Evolutionary conservation across 2,329 filamentous ascomycete species (phyloP), one percentile per base, ranked within the genome.

Genomic region (Tolypocladium inflatum): DNA sequence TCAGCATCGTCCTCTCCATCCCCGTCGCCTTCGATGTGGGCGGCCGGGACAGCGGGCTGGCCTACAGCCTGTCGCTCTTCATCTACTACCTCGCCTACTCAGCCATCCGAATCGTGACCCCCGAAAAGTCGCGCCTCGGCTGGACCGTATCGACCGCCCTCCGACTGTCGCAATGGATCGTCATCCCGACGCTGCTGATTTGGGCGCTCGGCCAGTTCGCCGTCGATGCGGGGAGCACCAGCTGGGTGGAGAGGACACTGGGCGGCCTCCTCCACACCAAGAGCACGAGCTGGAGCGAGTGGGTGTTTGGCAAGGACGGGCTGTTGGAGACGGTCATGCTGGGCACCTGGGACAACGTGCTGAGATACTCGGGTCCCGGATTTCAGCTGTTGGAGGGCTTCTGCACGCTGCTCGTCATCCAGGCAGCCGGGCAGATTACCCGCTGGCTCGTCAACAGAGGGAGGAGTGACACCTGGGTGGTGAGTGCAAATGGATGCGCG

Each of bases 21-120:
- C 94, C 94, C 61, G 87, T 99, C 71, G 90, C 93, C 68, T 97
- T 97, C 78, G 94, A 99, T 83, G 93, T 97, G 68, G 94, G 94
- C 71, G 94, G 94, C 62, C 87, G 91, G 68, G 92, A 94, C 67
- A 96, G 91, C 70, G 94, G 94, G 60, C 81, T 99, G 69, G 93
- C 91, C 62, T 97, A 95, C 78, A 97, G 91, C 70, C 83, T 97
- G 57, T 85, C 89, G 54, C 84, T 97, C 57, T 92, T 93, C 65
- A 80, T 83, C 67, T 97, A 95, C 80, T 97, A 97, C 78, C 88
- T 96, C 71, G 75, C 90, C 72, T 91, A 94, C 76, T 96, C 91
- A 58, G 77, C 84, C 62, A 78, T 94, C 63, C 90, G 89, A 69
- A 81, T 97, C 60, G 80, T 86, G 17, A 96, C 92, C 0, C 90